Conservation (phyloP, 1,284 basidiomycete species). For the Entoloma clypeatum region DNA sequence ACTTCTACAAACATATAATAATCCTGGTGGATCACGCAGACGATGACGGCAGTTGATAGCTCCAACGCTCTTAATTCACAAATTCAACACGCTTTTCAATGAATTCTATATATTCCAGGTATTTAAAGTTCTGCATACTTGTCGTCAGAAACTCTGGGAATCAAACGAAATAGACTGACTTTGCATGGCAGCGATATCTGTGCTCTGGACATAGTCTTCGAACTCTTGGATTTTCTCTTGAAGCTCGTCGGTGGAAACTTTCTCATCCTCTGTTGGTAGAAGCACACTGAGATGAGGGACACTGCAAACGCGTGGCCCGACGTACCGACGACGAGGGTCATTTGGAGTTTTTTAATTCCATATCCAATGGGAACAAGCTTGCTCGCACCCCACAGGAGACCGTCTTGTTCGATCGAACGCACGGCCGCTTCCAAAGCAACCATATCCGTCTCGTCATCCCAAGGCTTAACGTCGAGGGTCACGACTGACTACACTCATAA, state of each 20-base stretch:
- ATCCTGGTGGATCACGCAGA: too few species aligned
- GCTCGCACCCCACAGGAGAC: constrained; percentile 92
- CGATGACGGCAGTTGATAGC: too few species aligned
- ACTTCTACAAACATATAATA: too few species aligned
- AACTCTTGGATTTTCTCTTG: constrained; percentile 87
- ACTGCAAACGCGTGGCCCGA: constrained; percentile 18
- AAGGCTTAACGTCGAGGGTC: constrained; percentile 97
- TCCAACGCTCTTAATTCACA: too few species aligned
- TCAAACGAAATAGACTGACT: constrained; percentile 47
- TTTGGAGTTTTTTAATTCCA: constrained; percentile 73
- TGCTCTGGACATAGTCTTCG: constrained; percentile 95
- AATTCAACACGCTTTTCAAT: too few species aligned
- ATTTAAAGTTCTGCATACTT: constrained; percentile 37
- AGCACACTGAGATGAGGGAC: constrained; percentile 5
- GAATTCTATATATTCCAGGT: constrained; percentile 4
- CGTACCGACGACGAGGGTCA: constrained; percentile 91
- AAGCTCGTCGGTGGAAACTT: constrained; percentile 91
- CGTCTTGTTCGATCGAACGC: constrained; percentile 85
- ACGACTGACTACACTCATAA: constrained; percentile 70
- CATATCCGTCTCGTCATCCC: constrained; percentile 99
- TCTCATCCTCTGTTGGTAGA: constrained; percentile 79
- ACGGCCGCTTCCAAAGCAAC: constrained; percentile 78
- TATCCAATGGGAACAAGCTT: constrained; percentile 94
- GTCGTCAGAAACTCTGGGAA: constrained; percentile 6
- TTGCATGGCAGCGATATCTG: constrained; percentile 89